Evolutionary conservation across 1,284 basidiomycete genomes (phyloP), one percentile per base, ranked within the genome.

Genomic region (Meira nashicola): DNA sequence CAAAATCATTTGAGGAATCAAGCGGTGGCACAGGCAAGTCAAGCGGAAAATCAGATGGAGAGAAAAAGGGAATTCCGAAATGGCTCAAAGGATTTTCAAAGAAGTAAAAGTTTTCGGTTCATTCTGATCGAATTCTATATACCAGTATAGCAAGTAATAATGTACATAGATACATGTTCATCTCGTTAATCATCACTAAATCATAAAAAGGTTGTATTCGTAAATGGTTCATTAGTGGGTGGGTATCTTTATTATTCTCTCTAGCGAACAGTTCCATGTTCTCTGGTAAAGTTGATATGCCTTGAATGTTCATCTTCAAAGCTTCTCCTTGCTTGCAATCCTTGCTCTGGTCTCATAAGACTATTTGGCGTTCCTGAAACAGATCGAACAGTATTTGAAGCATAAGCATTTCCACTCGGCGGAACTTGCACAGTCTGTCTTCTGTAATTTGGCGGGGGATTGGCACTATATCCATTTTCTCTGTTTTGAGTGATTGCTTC

Each of bases 31-130:
- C 2, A 21, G 12, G 19, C 23, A 39, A 39, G 23, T 33, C 60
- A 43, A 48, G 41, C 50, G 15, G 57, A 39, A 15, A 39, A 40
- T 23, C 46, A 41, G 47, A 11, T 2, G 17, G n/a, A 14, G 48
- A 23, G 17, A 52, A 51, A 19, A 57, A 61, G 43, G 51, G 49
- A 51, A 17, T 62, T 25, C 60, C 60, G 11, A 58, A 58, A 37
- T 62, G 60, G 60, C 40, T 62, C 50, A 62, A 62, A 46, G 60
- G 57, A 23, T 15, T 51, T n/a, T 39, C 37, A n/a, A 55, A 53
- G 56, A 28, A 19, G 58, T 58, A 15, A n/a, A 14, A 23, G 6
- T 40, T 5, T 25, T 37, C 53, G 17, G n/a, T n/a, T n/a, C n/a
- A n/a, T n/a, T n/a, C n/a, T n/a, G n/a, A 21, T 44, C 39, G 39